Evolutionary conservation across 2,329 filamentous ascomycete genomes (phyloP).

Genomic region (Eutypella sp.): DNA sequence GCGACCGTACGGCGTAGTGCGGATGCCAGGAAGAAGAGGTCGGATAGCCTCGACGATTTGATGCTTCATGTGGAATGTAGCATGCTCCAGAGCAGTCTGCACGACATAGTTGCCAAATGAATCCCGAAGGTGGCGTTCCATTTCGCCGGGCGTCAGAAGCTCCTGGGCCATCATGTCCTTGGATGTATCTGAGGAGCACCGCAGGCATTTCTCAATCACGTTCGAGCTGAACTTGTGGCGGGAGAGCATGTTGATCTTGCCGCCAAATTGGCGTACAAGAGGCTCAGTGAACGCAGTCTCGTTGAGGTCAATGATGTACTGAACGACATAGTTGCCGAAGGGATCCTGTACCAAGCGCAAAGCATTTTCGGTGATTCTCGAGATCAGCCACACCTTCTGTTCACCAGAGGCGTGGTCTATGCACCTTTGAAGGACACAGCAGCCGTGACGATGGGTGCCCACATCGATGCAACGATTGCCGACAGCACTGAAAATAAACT

Average conservation of each 20-base stretch:
- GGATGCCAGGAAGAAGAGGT: constrained; percentile 77
- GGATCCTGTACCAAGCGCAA: constrained; percentile 89
- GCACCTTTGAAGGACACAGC: constrained; percentile 95
- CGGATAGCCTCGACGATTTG: constrained; percentile 80
- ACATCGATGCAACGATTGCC: constrained; percentile 82
- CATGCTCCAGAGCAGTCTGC: constrained; percentile 88
- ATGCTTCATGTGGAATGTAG: constrained; percentile 66
- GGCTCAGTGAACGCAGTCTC: constrained; percentile 85
- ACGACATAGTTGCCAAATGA: constrained; percentile 97
- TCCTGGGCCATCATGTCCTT: constrained; percentile 82
- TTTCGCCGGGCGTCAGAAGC: constrained; percentile 66
- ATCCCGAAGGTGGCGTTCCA: constrained; percentile 85
- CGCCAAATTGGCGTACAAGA: constrained; percentile 74
- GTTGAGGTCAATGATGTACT: constrained; percentile 95
- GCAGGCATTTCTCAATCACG: constrained; percentile 93
- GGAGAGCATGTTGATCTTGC: constrained; percentile 66
- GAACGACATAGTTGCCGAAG: constrained; percentile 97
- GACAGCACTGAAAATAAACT: constrained; percentile 97
- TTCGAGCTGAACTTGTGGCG: constrained; percentile 99
- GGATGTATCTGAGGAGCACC: constrained; percentile 70
- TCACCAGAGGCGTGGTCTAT: constrained; percentile 91
- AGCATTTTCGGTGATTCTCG: constrained; percentile 83
- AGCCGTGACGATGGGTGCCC: constrained; percentile 94
- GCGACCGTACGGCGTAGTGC: constrained; percentile 88
- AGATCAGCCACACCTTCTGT: constrained; percentile 83